Evolutionary conservation across 1,284 basidiomycete species (phyloP), one percentile per base, ranked within the genome.

Genomic region (Cryptococcus sp.): DNA sequence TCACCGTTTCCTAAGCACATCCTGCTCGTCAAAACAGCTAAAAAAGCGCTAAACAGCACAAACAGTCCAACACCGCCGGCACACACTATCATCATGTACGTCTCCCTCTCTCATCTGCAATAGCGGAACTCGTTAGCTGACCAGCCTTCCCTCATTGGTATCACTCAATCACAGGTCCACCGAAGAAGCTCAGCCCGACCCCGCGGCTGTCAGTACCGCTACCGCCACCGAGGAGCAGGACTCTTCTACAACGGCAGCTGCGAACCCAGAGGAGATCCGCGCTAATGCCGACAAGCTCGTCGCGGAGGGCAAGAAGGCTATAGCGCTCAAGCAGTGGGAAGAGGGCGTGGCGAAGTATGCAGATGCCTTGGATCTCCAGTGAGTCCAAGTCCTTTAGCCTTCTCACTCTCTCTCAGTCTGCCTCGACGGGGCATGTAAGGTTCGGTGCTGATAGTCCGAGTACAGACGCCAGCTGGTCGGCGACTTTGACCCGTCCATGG

Each of bases 321-420:
- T 91, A 77, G 91, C 91, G 35, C 84, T 94, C 67, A 85, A 84
- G 74, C 90, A 91, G 75, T 93, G 88, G 75, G 91, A 93, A 70
- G 86, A 91, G 70, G 88, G 90, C 1, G 87, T 91, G 5, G 88
- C 88, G 48, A 83, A 89, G 73, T 94, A 93, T 78, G 89, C 88
- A 35, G 87, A 85, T 47, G 91, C 90, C 4, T 84, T 95, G 35
- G 91, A 93, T 73, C 76, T 90, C 59, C 83, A 86, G 92, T 93
- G 79, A 61, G 83, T 80, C 15, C 15, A 5, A 5, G 22, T 2
- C 5, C 31, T 55, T 13, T 31, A 48, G 20, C 42, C 23, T 3
- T 35, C 46, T 47, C 8, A 11, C 11, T 19, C 3, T 40, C 11
- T 16, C 27, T n/a, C n/a, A n/a, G n/a, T n/a, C n/a, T n/a, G n/a